Conservation (phyloP, 2,329 filamentous ascomycete genomes). For the Lojkania enalia region DNA sequence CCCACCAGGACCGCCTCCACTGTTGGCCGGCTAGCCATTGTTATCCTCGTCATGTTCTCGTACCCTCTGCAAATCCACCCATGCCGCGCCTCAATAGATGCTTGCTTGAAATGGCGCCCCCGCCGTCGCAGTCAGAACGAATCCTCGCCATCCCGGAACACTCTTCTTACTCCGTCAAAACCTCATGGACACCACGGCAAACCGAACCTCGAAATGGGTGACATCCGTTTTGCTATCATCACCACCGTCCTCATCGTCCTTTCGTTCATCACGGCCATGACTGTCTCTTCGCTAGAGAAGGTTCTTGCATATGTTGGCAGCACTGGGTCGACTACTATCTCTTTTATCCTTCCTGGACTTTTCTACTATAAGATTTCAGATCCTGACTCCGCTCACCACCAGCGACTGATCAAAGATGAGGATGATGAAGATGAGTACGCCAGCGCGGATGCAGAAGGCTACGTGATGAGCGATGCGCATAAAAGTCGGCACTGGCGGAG, state of each 20-base stretch:
- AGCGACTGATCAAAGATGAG: conserved; percentile 85
- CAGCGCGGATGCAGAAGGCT: conserved; percentile 56
- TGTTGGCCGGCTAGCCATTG: conserved; percentile 92
- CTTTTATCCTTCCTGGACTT: conserved; percentile 91
- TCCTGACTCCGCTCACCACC: conserved; percentile 83
- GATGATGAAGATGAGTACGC: conserved; percentile 74
- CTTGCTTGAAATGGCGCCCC: conserved; percentile 90
- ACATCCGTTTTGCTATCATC: conserved; percentile 84
- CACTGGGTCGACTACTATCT: conserved; percentile 93
- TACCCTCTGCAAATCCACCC: conserved; percentile 95
- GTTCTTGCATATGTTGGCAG: conserved; percentile 94
- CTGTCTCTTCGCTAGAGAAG: conserved; percentile 83
- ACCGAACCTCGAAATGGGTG: conserved; percentile 67
- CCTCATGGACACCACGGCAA: conserved; percentile 21
- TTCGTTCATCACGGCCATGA: conserved; percentile 87
- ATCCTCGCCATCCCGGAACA: conserved; percentile 47
- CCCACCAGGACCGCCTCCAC: conserved; percentile 79
- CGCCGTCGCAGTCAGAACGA: conserved; percentile 40
- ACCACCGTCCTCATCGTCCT: conserved; percentile 83
- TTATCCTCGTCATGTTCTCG: conserved; percentile 93
- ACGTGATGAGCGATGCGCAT: conserved; percentile 49
- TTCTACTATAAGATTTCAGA: conserved; percentile 99
- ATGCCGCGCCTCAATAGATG: conserved; percentile 91
- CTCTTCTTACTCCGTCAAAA: conserved; percentile 47
- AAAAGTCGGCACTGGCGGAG: conserved; percentile 65